A percentile compares a stretch with the other conserved stretches of the same genome.
These are phyloP conservation scores for Fusarium illudens DNA, from an alignment of 2,329 filamentous ascomycete species.

Conservation along the genomic window DNA sequence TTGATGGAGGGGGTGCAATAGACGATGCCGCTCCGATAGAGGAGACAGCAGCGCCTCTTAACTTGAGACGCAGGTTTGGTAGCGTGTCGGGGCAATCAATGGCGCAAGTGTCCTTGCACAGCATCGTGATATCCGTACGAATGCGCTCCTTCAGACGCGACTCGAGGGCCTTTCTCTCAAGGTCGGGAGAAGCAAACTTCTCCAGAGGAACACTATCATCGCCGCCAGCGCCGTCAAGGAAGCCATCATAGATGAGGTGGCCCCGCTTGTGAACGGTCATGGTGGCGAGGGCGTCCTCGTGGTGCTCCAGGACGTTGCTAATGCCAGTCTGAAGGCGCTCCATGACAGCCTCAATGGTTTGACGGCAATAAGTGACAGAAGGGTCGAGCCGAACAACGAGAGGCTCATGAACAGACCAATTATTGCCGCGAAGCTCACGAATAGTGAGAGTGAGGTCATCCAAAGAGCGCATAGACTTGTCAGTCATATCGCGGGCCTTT, in stretches of 20 bases:
- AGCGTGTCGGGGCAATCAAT: constrained; percentile 47
- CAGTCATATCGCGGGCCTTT: constrained; percentile 51
- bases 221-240: constrained; percentile 45
- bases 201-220: constrained; percentile 45
- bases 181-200: constrained; percentile 45
- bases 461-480: constrained; percentile 51
- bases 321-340: constrained; percentile 62
- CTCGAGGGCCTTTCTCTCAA: constrained; percentile 51
- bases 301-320: constrained; percentile 56
- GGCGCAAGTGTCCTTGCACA: constrained; percentile 61
- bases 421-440: constrained; percentile 55
- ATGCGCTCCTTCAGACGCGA: constrained; percentile 56
- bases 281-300: constrained; percentile 55
- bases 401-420: constrained; percentile 58
- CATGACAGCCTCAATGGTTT: constrained; percentile 58
- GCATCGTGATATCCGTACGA: constrained; percentile 56
- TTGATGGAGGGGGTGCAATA: constrained; percentile 15
- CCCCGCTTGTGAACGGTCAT: constrained; percentile 62
- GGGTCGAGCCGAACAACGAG: constrained; percentile 55
- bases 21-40: constrained; percentile 9
- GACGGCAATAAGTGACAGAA: constrained; percentile 53
- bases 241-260: constrained; percentile 54
- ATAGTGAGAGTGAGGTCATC: constrained; percentile 61
- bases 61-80: constrained; percentile 40
- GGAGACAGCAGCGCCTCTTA: constrained; percentile 29